Evolutionary conservation across 2,329 filamentous ascomycete species (phyloP).

Genomic region (Fusarium nanum): DNA sequence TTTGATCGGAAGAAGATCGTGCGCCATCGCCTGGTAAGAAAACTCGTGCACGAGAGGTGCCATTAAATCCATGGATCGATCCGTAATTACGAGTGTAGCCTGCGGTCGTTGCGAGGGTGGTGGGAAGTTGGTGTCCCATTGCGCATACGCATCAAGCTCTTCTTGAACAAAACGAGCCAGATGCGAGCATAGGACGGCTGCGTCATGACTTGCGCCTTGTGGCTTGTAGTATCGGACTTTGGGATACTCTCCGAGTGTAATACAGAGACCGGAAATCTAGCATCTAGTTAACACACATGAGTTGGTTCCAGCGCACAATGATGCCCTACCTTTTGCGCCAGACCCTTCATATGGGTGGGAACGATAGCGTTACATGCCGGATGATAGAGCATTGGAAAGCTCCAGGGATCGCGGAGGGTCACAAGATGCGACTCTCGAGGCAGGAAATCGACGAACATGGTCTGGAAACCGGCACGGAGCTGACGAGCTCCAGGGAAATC

Average conservation of each 20-base stretch:
- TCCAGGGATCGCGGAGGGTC: slow-evolving; percentile 94
- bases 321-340: slow-evolving; percentile 83
- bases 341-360: slow-evolving; percentile 80
- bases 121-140: slow-evolving; percentile 86
- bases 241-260: slow-evolving; percentile 92
- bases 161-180: slow-evolving; percentile 92
- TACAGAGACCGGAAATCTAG: slow-evolving; percentile 74
- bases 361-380: slow-evolving; percentile 89
- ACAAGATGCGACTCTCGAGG: slow-evolving; percentile 91
- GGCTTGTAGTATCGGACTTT: slow-evolving; percentile 92
- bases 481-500: slow-evolving; percentile 74
- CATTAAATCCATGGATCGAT: slow-evolving; percentile 91
- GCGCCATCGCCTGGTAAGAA: slow-evolving; percentile 98
- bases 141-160: slow-evolving; percentile 88
- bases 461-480: slow-evolving; percentile 82
- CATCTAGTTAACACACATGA: slow-evolving; percentile 4
- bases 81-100: slow-evolving; percentile 86
- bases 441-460: slow-evolving; percentile 88
- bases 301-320: neutral
- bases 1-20: slow-evolving; percentile 88
- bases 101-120: slow-evolving; percentile 81
- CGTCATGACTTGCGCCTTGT: slow-evolving; percentile 80
- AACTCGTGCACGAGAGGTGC: slow-evolving; percentile 94
- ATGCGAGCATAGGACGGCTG: slow-evolving; percentile 86
- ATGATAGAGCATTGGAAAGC: slow-evolving; percentile 92